These are phyloP conservation scores for Volvox reticuliferus DNA, from an alignment of 139 green algal species.

Conservation along the genomic window DNA sequence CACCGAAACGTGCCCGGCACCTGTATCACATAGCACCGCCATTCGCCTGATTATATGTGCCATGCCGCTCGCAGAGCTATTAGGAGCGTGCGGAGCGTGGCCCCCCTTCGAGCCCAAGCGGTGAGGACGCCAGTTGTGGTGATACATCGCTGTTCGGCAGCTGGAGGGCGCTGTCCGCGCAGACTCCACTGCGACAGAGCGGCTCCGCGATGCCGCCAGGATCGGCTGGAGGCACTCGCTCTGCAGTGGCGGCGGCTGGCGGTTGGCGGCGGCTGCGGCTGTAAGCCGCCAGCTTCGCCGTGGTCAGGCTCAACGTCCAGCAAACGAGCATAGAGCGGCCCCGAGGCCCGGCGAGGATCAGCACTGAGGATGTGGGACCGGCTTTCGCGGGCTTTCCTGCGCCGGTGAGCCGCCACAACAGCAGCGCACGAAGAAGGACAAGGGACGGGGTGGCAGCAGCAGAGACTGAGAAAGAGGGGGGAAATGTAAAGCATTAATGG, in stretches of 20 bases:
- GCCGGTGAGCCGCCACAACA: background rate
- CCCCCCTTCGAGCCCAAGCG: background rate
- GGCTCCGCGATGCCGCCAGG: background rate
- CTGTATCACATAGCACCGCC: too few relatives aligned
- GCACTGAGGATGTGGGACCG: constrained; percentile 17
- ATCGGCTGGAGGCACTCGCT: background rate
- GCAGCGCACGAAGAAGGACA: background rate
- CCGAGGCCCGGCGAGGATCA: constrained; percentile 46
- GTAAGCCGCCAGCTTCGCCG: background rate
- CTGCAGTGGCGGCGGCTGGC: background rate
- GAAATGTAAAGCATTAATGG: too few relatives aligned
- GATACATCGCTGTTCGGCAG: constrained; percentile 2
- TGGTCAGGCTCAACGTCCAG: background rate
- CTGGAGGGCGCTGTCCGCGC: constrained; percentile 40
- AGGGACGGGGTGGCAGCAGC: too few relatives aligned
- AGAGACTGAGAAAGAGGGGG: too few relatives aligned
- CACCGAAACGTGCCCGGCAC: too few relatives aligned
- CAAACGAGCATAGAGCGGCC: constrained; percentile 48
- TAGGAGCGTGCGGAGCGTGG: too few relatives aligned
- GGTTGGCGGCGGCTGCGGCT: background rate
- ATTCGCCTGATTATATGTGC: too few relatives aligned
- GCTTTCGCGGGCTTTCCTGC: constrained; percentile 5
- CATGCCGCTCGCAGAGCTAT: too few relatives aligned
- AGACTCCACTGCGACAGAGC: constrained; percentile 2
- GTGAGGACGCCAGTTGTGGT: background rate